Conservation (phyloP, 306 rosid genomes). For the Cucurbita moschata region DNA sequence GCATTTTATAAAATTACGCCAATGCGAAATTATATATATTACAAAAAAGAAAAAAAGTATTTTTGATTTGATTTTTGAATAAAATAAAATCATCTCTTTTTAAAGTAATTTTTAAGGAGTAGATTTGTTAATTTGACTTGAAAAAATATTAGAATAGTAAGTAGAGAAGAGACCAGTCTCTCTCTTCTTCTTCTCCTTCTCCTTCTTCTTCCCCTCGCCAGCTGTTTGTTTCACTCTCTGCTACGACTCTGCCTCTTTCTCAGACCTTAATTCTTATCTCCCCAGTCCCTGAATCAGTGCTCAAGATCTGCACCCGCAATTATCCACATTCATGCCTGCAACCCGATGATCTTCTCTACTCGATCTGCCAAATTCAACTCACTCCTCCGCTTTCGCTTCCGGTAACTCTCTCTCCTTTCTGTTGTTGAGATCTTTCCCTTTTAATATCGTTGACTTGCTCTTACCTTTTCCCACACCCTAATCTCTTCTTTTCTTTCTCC, state of each 20-base stretch:
- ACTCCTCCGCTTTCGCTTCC: neutral
- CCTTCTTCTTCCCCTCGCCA: neutral
- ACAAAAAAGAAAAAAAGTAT: neutral
- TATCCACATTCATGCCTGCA: neutral
- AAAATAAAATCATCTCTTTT: neutral
- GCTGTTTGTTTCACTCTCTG: constrained; percentile 5
- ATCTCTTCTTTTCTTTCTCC: neutral
- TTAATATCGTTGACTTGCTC: neutral
- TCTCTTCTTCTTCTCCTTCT: neutral
- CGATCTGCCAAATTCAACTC: neutral
- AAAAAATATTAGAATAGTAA: neutral
- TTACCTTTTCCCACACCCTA: neutral
- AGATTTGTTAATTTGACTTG: neutral
- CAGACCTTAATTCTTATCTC: neutral
- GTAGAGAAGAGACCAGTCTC: neutral
- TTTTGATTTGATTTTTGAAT: too few relatives aligned
- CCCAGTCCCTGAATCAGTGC: neutral
- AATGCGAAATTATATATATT: too few relatives aligned
- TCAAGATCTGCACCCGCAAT: neutral
- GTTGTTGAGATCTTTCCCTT: neutral
- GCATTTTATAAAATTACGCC: neutral
- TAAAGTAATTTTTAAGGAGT: too few relatives aligned
- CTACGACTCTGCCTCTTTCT: constrained; percentile 1
- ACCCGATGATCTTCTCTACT: constrained; percentile 1
- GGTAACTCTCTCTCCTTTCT: neutral